Percentiles rank a stretch among this genome's conserved stretches.
Conservation (phyloP, 2,329 filamentous ascomycete species). For the Periconia sp. region DNA sequence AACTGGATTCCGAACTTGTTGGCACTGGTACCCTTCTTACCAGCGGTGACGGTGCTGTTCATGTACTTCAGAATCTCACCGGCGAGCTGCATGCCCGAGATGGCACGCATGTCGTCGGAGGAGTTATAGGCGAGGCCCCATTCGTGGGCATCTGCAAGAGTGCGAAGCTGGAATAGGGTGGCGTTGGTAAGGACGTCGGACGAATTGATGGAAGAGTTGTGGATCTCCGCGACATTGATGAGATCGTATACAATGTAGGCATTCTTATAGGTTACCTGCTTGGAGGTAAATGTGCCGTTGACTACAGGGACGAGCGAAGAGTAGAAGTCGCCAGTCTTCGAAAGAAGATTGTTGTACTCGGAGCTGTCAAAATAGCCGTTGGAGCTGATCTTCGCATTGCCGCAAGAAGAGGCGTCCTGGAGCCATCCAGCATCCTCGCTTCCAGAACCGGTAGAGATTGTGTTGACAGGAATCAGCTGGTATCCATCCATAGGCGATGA, state of each 20-base stretch:
- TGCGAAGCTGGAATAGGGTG: slow-evolving; percentile 67
- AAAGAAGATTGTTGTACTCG: slow-evolving; percentile 56
- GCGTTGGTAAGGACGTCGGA: slow-evolving; percentile 65
- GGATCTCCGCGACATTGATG: slow-evolving; percentile 67
- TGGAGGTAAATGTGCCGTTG: slow-evolving; percentile 56
- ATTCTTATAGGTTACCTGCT: slow-evolving; percentile 63
- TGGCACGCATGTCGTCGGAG: slow-evolving; percentile 54
- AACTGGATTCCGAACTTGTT: slow-evolving; percentile 61
- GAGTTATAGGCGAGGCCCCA: slow-evolving; percentile 83
- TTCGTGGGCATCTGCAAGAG: slow-evolving; percentile 81
- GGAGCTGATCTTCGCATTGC: slow-evolving; percentile 62
- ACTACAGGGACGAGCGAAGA: slow-evolving; percentile 57
- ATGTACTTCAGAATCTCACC: slow-evolving; percentile 54
- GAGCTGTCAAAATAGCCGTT: slow-evolving; percentile 63
- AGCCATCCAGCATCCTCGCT: slow-evolving; percentile 64
- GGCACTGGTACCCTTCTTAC: slow-evolving; percentile 30
- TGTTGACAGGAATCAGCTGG: slow-evolving; percentile 79
- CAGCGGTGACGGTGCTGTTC: slow-evolving; percentile 49
- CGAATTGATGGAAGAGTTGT: slow-evolving; percentile 66
- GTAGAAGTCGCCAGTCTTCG: slow-evolving; percentile 62
- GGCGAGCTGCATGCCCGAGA: slow-evolving; percentile 56
- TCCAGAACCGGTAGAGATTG: slow-evolving; percentile 64
- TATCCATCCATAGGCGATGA: slow-evolving; percentile 77
- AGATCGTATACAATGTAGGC: slow-evolving; percentile 69
- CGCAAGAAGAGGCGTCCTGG: slow-evolving; percentile 63